A percentile compares a stretch with the other conserved stretches of the same genome.
phyloP scores from a whole-genome alignment of 2,329 filamentous ascomycete genomes.

The Exophiala calicioides region DNA sequence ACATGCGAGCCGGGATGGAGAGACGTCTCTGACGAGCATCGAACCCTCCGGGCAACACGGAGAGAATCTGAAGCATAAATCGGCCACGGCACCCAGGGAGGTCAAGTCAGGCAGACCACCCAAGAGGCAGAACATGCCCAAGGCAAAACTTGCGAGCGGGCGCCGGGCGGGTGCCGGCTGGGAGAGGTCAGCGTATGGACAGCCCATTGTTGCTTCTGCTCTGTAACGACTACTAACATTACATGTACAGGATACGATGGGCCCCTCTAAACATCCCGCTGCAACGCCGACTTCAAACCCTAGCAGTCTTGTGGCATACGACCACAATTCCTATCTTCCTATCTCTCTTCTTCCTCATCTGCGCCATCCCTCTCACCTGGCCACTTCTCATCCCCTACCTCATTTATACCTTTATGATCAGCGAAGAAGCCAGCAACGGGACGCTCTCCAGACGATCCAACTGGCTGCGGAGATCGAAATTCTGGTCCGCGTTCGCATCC shows the following conservation, averaged over 20 bases:
- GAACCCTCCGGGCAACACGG: slow-evolving; percentile 43
- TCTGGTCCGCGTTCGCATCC: slow-evolving; percentile 87
- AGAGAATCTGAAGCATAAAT: slow-evolving; percentile 37
- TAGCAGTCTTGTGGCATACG: slow-evolving; percentile 74
- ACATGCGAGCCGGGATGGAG: slow-evolving; percentile 46
- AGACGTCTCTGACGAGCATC: slow-evolving; percentile 47
- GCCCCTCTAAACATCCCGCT: slow-evolving; percentile 76
- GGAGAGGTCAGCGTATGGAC: slow-evolving; percentile 48
- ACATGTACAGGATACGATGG: slow-evolving; percentile 67
- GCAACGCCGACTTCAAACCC: slow-evolving; percentile 71
- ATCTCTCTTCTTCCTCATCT: slow-evolving; percentile 84
- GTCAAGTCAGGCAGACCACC: slow-evolving; percentile 36
- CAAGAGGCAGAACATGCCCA: slow-evolving; percentile 21
- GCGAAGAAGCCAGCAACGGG: slow-evolving; percentile 74
- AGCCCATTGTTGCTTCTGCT: slow-evolving; percentile 1
- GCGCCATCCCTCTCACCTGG: slow-evolving; percentile 90
- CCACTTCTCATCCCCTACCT: slow-evolving; percentile 76
- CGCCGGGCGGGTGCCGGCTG: slow-evolving; percentile 56
- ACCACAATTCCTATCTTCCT: slow-evolving; percentile 70
- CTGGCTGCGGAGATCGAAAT: slow-evolving; percentile 67
- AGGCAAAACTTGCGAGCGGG: slow-evolving; percentile 49
- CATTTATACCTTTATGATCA: slow-evolving; percentile 74
- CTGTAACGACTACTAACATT: slow-evolving; percentile 12
- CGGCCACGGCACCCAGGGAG: slow-evolving; percentile 31
- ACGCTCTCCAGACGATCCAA: slow-evolving; percentile 72